Base-by-base conservation (phyloP, 2,329 filamentous ascomycete species). In the Didymella pinodella region DNA sequence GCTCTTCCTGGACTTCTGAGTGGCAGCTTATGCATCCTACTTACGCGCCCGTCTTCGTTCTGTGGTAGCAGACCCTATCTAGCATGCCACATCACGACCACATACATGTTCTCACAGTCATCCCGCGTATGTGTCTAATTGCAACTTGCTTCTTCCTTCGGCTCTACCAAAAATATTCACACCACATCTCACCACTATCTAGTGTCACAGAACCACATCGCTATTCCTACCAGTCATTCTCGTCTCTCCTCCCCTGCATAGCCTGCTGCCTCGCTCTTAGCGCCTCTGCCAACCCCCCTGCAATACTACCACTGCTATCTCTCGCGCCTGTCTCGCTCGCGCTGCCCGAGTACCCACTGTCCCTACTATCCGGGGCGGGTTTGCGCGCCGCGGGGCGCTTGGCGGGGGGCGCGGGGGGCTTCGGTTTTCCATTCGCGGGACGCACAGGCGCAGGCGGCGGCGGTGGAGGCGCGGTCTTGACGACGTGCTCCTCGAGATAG, bases 401-500 rank as follows among this genome's bases (percentile, higher is more conserved):
- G 12, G 86, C 87, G 2, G 92, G 93, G 22, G 90, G 92, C 25
- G 88, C 88, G 3, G 92, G 91, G 2, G 92, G 90, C 10, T 87
- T 85, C 0, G 90, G 87, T 77, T 93, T 93, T 47, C 78, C 77
- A 61, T 89, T 86, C 1, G 90, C 87, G 10, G 89, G 88, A 14
- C 91, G 88, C 12, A 82, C 77, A 31, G 79, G 73, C 29, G 75
- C 79, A 29, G 83, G 77, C 4, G 82, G 82, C 14, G 79, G 76
- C 2, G 81, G 79, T 16, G 86, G 84, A 4, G 86, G 85, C 10
- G 88, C 81, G 12, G 86, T 81, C 25, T 77, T 77, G 47, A 75
- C 69, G 22, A 84, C 85, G 74, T 90, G 85, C 78, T 97, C 93
- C 78, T 98, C 90, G 8, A 99, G 89, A 72, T 99, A 99, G 20